phyloP scores from a whole-genome alignment of 768 basidiomycete species.

The Termitomyces sp. region DNA sequence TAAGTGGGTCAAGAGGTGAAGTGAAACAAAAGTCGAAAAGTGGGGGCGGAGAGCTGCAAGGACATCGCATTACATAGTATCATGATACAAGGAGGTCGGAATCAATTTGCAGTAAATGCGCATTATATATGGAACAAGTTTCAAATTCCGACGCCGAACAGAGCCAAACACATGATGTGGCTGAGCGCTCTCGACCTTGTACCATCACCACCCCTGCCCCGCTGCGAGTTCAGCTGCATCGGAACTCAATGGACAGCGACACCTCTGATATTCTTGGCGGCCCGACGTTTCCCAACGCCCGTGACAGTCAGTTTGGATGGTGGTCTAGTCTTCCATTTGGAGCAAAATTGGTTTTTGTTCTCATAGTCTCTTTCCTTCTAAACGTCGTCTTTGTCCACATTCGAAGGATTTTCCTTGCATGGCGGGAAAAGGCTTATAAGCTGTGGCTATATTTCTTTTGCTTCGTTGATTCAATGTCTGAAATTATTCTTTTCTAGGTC shows the following conservation, averaged over 20 bases:
- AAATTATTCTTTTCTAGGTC: constrained; percentile 35
- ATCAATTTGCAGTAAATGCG: neutral
- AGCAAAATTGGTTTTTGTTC: constrained; percentile 29
- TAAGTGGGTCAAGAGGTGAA: constrained; percentile 42
- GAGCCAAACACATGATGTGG: constrained; percentile 28
- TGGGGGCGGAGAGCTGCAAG: neutral
- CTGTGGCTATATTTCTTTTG: constrained; percentile 39
- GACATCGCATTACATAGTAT: constrained; percentile 3
- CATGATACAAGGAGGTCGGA: neutral
- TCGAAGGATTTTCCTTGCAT: constrained; percentile 45
- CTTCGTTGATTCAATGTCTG: constrained; percentile 6
- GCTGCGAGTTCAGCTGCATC: constrained; percentile 20
- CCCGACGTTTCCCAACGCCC: constrained; percentile 34
- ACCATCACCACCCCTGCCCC: constrained; percentile 29
- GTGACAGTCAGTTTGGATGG: constrained; percentile 21
- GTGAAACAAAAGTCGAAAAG: constrained; percentile 9
- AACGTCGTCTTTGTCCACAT: constrained; percentile 34
- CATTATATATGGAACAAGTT: constrained; percentile 8
- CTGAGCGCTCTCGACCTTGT: constrained; percentile 27
- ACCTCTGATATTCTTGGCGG: constrained; percentile 70
- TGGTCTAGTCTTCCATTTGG: constrained; percentile 36
- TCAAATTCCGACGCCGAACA: constrained; percentile 24
- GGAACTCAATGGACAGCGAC: constrained; percentile 55
- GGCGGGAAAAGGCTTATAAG: constrained; percentile 61
- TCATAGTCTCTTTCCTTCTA: constrained; percentile 30